A percentile compares a stretch with the other conserved stretches of the same genome.
phyloP scores from a whole-genome alignment of 345 rosid genomes.

The Clausena lansium region DNA sequence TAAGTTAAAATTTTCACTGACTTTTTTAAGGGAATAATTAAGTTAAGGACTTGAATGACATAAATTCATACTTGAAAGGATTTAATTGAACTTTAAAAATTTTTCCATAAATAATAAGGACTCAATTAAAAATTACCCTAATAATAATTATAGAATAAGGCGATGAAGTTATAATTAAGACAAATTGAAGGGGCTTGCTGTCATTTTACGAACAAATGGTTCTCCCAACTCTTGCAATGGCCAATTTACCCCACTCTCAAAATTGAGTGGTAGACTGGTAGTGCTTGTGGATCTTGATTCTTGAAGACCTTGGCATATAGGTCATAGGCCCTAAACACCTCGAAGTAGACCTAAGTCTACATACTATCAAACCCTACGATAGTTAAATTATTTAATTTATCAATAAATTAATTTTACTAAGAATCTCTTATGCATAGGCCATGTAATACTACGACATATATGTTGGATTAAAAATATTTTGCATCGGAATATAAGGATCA shows the following conservation, averaged over 20 bases:
- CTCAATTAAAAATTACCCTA: too few species aligned
- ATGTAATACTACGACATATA: slow-evolving; percentile 7
- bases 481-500: too few species aligned
- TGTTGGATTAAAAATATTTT: too few species aligned
- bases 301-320: neutral
- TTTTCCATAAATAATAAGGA: too few species aligned
- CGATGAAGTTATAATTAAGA: neutral
- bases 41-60: too few species aligned
- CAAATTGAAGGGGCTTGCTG: neutral
- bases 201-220: neutral
- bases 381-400: neutral
- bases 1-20: too few species aligned
- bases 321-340: neutral
- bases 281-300: too few species aligned
- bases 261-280: neutral
- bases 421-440: neutral
- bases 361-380: too few species aligned
- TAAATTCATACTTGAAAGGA: too few species aligned
- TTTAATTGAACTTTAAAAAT: too few species aligned
- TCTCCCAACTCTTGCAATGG: neutral
- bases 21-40: too few species aligned
- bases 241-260: neutral
- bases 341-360: neutral
- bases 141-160: too few species aligned
- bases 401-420: neutral